Evolutionary conservation across 1,284 basidiomycete genomes (phyloP), one percentile per base, ranked within the genome.

Genomic region (Irpex sp.): DNA sequence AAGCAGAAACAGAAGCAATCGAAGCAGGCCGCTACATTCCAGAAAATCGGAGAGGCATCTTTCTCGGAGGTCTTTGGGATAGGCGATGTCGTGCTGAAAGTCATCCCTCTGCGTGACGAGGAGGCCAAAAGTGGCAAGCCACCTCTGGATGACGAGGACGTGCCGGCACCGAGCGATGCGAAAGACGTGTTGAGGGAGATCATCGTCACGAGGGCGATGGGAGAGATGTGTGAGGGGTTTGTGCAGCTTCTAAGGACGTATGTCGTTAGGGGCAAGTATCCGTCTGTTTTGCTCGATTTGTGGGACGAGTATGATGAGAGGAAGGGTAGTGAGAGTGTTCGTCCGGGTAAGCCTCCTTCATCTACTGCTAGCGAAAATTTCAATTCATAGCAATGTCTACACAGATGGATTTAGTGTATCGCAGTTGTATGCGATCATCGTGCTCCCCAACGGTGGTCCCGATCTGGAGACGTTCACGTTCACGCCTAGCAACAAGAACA

Each of bases 61-160:
- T 99, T 93, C 75, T 97, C 95, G 0, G 97, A 99, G 72, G 97
- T 99, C n/a, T 99, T 94, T 76, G 89, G 89, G 3, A 87, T 95
- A 57, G 87, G 88, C 1, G 85, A 89, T 67, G 86, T 94, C 39
- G 94, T 97, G 15, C 80, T 96, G 68, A 97, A 97, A 78, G 83
- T 97, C 57, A 88, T 97, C 26, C 93, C 93, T 1, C 75, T 94
- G 58, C 78, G 83, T 39, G 81, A 83, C 61, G 89, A 89, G 68
- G 65, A 66, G 53, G 53, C 11, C 53, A 55, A 9, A 17, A 19
- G 36, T 15, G 57, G 39, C 43, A 6, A 39, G 31, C 33, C 31
- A 5, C 31, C 31, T 31, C 60, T 65, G 26, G 64, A 66, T 11
- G 63, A 63, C 11, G 75, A 71, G 35, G 90, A 92, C 9, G 81